These are phyloP conservation scores for Puya raimondii DNA, from an alignment of 176 grass and related monocot species.

Conservation along the genomic window DNA sequence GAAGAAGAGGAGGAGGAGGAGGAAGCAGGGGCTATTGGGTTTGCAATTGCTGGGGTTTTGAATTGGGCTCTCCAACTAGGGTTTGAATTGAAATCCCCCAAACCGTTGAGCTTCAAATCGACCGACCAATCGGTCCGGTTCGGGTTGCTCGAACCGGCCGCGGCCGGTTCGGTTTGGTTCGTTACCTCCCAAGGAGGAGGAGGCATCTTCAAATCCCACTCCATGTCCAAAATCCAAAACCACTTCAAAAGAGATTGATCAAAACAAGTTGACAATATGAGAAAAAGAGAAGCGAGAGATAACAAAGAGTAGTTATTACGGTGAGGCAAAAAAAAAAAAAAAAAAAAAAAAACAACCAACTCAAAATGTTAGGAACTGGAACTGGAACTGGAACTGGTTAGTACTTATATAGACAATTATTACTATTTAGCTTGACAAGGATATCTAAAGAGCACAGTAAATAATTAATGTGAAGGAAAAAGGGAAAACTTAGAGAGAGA, in stretches of 20 bases:
- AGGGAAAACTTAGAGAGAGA: neutral
- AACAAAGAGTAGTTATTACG: too few relatives aligned
- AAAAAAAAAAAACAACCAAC: too few relatives aligned
- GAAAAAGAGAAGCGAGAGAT: too few relatives aligned
- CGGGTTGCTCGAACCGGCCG: conserved; percentile 31
- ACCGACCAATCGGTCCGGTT: conserved; percentile 35
- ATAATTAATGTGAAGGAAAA: conserved; percentile 21
- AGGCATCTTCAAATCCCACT: conserved; percentile 67
- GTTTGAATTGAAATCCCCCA: conserved; percentile 22
- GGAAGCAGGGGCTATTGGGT: neutral
- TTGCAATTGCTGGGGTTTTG: neutral
- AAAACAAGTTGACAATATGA: too few relatives aligned
- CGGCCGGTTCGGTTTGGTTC: neutral
- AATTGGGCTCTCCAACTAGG: conserved; percentile 8
- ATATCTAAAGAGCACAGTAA: conserved; percentile 51
- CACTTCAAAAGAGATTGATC: neutral
- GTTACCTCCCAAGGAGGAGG: conserved; percentile 38
- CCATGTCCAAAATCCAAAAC: conserved; percentile 25
- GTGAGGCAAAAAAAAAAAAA: too few relatives aligned
- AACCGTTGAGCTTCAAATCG: conserved; percentile 66
- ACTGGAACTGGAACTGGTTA: conserved; percentile 14
- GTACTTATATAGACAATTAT: conserved; percentile 42
- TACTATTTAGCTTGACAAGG: conserved; percentile 22
- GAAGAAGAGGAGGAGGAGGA: conserved; percentile 3
- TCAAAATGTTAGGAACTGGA: neutral